Evolutionary conservation across 1,284 basidiomycete genomes (phyloP), one percentile per base, ranked within the genome.

Genomic region (Naganishia liquefaciens): DNA sequence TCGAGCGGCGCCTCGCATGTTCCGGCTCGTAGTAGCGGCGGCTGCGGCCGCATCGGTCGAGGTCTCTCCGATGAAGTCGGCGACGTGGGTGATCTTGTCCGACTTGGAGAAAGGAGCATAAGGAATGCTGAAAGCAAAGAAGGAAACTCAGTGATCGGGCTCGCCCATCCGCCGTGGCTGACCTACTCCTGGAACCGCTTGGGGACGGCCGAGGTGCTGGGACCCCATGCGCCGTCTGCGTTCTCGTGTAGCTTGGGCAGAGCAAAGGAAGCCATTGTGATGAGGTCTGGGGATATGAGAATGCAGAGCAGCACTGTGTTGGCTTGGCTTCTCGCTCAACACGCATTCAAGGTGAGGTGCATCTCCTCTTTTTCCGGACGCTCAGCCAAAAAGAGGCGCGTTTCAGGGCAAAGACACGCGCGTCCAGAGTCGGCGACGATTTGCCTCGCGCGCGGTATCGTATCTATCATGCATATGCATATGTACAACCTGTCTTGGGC

Each of bases 51-150:
- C 87, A 63, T 72, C 64, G 27, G 67, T 47, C 15, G 66, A 57
- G 61, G 74, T 69, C 63, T 74, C 77, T 70, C 87, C 88, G 78
- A 92, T 95, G 94, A 95, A 99, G 82, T 99, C 95, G 65, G 95
- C 95, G 76, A 99, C 92, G 67, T 94, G 89, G 64, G 92, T 93
- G 68, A 99, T 87, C 80, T 97, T 98, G 84, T 99, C 95, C 63
- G 91, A 89, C 86, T 98, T 98, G 79, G 93, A 93, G 83, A 92
- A 98, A 5, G 93, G 94, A 1, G 94, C 92, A 76, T 97, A 98
- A 43, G 93, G 93, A 69, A 97, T 94, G 74, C 81, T 82, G 66
- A 23, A 50, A 39, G 25, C 27, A 3, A 44, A 51, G 17, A 63
- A 53, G 21, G 21, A 25, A n/a, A n/a, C n/a, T 50, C n/a, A 60